Conservation (phyloP, 768 basidiomycete genomes). For the Lyophyllum decastes region DNA sequence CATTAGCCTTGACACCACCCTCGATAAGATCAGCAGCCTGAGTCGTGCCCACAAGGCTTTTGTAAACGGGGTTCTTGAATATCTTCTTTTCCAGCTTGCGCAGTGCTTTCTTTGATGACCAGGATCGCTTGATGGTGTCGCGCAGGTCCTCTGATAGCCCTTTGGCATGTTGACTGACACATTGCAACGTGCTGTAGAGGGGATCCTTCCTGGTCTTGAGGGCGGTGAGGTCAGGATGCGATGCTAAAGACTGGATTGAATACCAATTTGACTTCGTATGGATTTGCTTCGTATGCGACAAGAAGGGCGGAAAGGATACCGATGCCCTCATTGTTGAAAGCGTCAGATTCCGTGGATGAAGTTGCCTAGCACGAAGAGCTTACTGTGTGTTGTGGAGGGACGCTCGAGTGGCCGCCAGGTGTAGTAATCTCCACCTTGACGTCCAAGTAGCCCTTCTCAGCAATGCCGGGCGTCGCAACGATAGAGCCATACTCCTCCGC, state of each 20-base stretch:
- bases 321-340: slow-evolving; percentile 52
- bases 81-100: slow-evolving; percentile 49
- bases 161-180: slow-evolving; percentile 63
- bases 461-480: slow-evolving; percentile 63
- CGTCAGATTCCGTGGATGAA: neutral
- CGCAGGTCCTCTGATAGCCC: slow-evolving; percentile 50
- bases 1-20: slow-evolving; percentile 76
- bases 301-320: slow-evolving; percentile 78
- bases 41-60: slow-evolving; percentile 64
- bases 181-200: slow-evolving; percentile 62
- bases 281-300: slow-evolving; percentile 67
- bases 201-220: slow-evolving; percentile 57
- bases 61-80: slow-evolving; percentile 37
- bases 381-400: slow-evolving; percentile 82
- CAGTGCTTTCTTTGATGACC: slow-evolving; percentile 51
- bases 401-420: slow-evolving; percentile 83
- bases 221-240: neutral
- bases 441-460: slow-evolving; percentile 75
- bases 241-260: slow-evolving; percentile 10
- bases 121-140: slow-evolving; percentile 46
- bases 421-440: slow-evolving; percentile 64
- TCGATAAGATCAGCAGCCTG: slow-evolving; percentile 75
- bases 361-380: slow-evolving; percentile 11
- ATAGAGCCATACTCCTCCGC: slow-evolving; percentile 49
- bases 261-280: slow-evolving; percentile 54